Evolutionary conservation across 2,329 filamentous ascomycete genomes (phyloP).

Genomic region (Aspergillus cejpii): DNA sequence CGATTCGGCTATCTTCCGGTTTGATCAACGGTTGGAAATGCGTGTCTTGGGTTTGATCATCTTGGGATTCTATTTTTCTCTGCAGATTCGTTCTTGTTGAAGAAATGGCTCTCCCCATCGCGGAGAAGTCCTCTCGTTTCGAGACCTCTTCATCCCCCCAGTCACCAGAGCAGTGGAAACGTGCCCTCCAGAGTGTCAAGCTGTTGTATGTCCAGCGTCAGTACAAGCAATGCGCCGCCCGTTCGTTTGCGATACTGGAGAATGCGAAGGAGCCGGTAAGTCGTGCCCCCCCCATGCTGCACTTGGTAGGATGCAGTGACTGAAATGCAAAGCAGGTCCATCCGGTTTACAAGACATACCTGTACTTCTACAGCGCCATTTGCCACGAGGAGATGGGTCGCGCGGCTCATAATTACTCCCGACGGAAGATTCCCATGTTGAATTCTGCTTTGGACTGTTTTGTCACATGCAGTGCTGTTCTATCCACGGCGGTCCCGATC

Average conservation of each 20-base stretch:
- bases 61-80: neutral
- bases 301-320: no score
- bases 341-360: conserved; percentile 33
- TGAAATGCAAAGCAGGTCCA: conserved; percentile 25
- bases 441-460: conserved; percentile 39
- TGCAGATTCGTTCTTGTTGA: neutral
- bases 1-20: neutral
- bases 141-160: conserved; percentile 11
- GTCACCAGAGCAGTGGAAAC: conserved; percentile 30
- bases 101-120: conserved; percentile 14
- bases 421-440: conserved; percentile 39
- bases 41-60: neutral
- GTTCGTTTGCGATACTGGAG: conserved; percentile 27
- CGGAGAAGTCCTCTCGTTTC: conserved; percentile 18
- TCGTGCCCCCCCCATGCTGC: no score
- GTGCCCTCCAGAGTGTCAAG: conserved; percentile 31
- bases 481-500: conserved; percentile 18
- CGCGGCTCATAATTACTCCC: conserved; percentile 43
- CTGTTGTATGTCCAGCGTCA: conserved; percentile 32
- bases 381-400: conserved; percentile 45
- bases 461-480: conserved; percentile 24
- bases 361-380: conserved; percentile 44
- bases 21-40: neutral
- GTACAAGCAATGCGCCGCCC: conserved; percentile 38
- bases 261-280: conserved; percentile 24